Conservation (phyloP, 1,284 basidiomycete species). For the Ceratobasidium sp. region DNA sequence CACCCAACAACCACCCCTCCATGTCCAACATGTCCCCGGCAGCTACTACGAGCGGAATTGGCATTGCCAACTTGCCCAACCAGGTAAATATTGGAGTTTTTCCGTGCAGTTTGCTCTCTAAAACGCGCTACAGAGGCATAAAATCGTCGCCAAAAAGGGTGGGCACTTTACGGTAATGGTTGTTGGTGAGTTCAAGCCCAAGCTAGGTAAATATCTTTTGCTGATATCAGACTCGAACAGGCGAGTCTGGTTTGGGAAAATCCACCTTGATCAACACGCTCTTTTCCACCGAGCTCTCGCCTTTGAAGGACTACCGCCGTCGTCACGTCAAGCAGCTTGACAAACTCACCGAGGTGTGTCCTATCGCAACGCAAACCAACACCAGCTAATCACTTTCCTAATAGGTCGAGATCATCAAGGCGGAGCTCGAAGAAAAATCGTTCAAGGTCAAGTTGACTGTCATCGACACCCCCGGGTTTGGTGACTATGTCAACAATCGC, state of each 20-base stretch:
- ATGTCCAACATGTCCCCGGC: slow-evolving; percentile 49
- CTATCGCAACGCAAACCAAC: neutral
- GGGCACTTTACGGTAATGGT: slow-evolving; percentile 99
- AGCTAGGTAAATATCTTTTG: neutral
- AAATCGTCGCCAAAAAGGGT: slow-evolving; percentile 96
- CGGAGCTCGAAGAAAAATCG: slow-evolving; percentile 97
- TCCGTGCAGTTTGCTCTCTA: slow-evolving; percentile 14
- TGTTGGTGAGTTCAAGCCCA: slow-evolving; percentile 75
- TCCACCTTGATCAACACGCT: slow-evolving; percentile 98
- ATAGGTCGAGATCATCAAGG: slow-evolving; percentile 91
- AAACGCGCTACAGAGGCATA: slow-evolving; percentile 75
- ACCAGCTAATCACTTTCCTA: neutral
- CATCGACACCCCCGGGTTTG: slow-evolving; percentile 98
- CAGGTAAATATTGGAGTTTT: slow-evolving; percentile 71
- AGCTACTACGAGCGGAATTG: slow-evolving; percentile 71
- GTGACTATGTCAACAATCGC: slow-evolving; percentile 99
- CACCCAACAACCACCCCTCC: slow-evolving; percentile 24
- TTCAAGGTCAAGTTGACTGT: slow-evolving; percentile 99
- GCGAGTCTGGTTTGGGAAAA: slow-evolving; percentile 95
- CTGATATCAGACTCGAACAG: slow-evolving; percentile 60
- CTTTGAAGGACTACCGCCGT: slow-evolving; percentile 89
- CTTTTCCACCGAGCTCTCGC: slow-evolving; percentile 97
- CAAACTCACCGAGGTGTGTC: slow-evolving; percentile 88
- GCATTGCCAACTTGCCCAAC: slow-evolving; percentile 96
- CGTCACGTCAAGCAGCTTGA: slow-evolving; percentile 98